phyloP scores from a whole-genome alignment of 139 green algal species.

The Tetraselmis chui region DNA sequence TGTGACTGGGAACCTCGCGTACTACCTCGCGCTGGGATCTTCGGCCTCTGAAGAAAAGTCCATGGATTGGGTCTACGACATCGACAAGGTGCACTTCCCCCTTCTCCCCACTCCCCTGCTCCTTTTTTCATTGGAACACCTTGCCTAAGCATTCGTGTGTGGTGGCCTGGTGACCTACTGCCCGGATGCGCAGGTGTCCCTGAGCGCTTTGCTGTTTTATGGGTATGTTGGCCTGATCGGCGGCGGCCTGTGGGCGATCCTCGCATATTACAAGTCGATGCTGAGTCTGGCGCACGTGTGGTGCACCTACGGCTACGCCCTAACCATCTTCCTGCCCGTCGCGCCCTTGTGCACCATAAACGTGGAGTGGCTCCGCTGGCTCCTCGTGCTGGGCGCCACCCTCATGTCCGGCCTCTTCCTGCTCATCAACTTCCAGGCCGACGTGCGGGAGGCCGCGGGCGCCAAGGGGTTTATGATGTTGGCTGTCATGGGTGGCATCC shows the following conservation, averaged over 20 bases:
- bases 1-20: conserved; percentile 60
- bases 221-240: conserved; percentile 67
- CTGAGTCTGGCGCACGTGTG: conserved; percentile 61
- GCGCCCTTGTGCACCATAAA: conserved; percentile 65
- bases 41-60: too few relatives aligned
- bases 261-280: conserved; percentile 39
- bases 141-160: too few relatives aligned
- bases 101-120: background rate
- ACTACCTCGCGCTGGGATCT: conserved; percentile 44
- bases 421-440: conserved; percentile 53
- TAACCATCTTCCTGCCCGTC: conserved; percentile 74
- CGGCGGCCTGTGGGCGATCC: conserved; percentile 39
- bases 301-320: conserved; percentile 76
- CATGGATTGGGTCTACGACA: conserved; percentile 37
- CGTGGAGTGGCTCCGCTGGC: conserved; percentile 54
- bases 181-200: conserved; percentile 48
- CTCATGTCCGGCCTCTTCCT: conserved; percentile 57
- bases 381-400: conserved; percentile 41
- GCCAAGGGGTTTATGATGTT: conserved; percentile 53
- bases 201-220: conserved; percentile 71
- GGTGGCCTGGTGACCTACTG: too few relatives aligned
- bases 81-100: conserved; percentile 32
- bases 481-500: conserved; percentile 37
- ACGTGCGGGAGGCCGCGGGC: conserved; percentile 52
- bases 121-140: too few relatives aligned